A percentile compares a stretch with the other conserved stretches of the same genome.
These are phyloP conservation scores for Podospora bellae-mahoneyi DNA, from an alignment of 495 filamentous ascomycete genomes.

Conservation along the genomic window DNA sequence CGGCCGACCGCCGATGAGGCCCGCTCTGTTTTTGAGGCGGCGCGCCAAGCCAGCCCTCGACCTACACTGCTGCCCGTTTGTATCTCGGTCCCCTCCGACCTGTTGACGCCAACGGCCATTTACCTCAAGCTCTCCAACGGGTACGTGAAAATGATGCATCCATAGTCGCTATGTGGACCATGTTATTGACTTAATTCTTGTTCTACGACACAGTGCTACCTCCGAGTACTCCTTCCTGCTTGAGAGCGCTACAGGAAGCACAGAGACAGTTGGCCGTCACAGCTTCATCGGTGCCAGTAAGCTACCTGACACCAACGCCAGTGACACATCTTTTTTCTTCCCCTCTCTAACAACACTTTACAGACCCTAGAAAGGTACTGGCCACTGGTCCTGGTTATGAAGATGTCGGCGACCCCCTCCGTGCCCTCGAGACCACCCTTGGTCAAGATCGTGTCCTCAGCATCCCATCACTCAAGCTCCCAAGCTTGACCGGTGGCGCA, in stretches of 20 bases:
- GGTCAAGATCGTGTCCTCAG: conserved; percentile 69
- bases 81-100: conserved; percentile 81
- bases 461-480: conserved; percentile 75
- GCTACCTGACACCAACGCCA: background rate
- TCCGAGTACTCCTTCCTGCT: conserved; percentile 78
- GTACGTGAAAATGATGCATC: conserved; percentile 21
- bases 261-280: conserved; percentile 87
- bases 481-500: conserved; percentile 83
- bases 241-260: conserved; percentile 90
- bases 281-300: conserved; percentile 85
- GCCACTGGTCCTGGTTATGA: conserved; percentile 87
- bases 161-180: too few species aligned
- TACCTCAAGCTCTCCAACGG: conserved; percentile 73
- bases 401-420: conserved; percentile 75
- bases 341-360: background rate
- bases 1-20: conserved; percentile 29
- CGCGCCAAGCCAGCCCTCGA: conserved; percentile 21
- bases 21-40: conserved; percentile 28
- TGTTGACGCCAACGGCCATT: conserved; percentile 87
- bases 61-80: conserved; percentile 83
- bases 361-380: conserved; percentile 71
- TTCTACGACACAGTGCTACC: conserved; percentile 53
- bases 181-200: conserved; percentile 8
- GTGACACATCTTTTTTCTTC: background rate
- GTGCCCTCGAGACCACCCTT: conserved; percentile 74